Evolutionary conservation across 2,329 filamentous ascomycete species (phyloP).

Genomic region (Penicillium sclerotigenum): DNA sequence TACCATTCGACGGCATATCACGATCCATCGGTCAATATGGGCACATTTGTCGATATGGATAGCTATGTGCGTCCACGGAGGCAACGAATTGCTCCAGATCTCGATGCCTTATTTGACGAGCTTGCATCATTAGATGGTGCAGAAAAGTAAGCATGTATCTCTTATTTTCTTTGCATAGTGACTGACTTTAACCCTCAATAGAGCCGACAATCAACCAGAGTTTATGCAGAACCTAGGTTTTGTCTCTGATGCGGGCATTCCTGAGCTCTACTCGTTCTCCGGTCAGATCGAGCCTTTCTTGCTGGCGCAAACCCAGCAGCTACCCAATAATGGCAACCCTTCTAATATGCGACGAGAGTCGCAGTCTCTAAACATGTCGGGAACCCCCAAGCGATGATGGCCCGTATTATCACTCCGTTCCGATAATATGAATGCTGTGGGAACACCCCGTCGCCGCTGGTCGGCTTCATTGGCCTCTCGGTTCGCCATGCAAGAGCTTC

Average conservation of each 20-base stretch:
- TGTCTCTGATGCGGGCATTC: constrained; percentile 36
- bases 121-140: constrained; percentile 56
- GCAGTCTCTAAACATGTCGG: constrained; percentile 16
- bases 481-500: not conserved
- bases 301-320: constrained; percentile 31
- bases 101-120: constrained; percentile 57
- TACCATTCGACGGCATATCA: constrained; percentile 28
- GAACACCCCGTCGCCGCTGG: constrained; percentile 13
- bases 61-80: constrained; percentile 27
- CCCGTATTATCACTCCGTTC: not conserved
- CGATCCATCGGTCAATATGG: constrained; percentile 28
- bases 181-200: constrained; percentile 17
- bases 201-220: constrained; percentile 35
- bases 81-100: constrained; percentile 35
- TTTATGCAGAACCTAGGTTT: constrained; percentile 42
- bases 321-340: constrained; percentile 19
- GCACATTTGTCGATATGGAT: constrained; percentile 32
- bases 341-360: constrained; percentile 22
- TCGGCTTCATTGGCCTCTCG: constrained; percentile 1
- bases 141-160: constrained; percentile 40
- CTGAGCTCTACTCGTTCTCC: constrained; percentile 36
- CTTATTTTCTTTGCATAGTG: not conserved
- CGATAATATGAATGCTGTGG: not conserved
- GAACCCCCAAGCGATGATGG: constrained; percentile 17
- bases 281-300: constrained; percentile 36